These are phyloP conservation scores for Epichloe sibirici DNA, from an alignment of 2,329 filamentous ascomycete genomes.

Conservation along the genomic window DNA sequence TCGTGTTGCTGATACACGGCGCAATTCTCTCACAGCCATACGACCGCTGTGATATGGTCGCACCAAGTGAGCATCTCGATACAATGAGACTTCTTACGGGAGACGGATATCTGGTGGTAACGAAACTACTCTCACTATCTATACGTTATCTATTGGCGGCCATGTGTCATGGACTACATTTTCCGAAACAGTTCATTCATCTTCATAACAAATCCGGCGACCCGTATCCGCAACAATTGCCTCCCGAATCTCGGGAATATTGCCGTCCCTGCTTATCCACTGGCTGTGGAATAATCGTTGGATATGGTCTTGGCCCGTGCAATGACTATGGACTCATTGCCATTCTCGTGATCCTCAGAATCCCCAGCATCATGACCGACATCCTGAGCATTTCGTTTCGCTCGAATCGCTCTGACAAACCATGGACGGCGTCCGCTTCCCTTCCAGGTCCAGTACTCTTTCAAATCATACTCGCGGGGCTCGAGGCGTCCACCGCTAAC, in stretches of 20 bases:
- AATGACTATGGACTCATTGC: not conserved
- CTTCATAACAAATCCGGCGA: not conserved
- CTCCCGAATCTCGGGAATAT: too few species aligned
- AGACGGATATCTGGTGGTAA: not conserved
- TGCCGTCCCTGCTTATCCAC: not conserved
- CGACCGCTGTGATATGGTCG: not conserved
- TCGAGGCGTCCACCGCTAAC: constrained; percentile 30
- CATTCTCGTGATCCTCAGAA: constrained; percentile 1
- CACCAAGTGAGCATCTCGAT: not conserved
- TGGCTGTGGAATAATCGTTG: constrained; percentile 5
- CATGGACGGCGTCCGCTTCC: constrained; percentile 34
- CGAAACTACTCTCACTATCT: not conserved
- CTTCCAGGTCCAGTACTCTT: constrained; percentile 45
- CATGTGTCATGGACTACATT: not conserved
- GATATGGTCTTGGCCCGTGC: constrained; percentile 5
- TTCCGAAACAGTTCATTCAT: not conserved
- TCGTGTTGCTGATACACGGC: not conserved
- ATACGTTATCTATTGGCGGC: not conserved
- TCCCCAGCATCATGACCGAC: not conserved
- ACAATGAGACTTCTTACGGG: not conserved
- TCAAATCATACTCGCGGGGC: constrained; percentile 40
- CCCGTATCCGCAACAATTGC: too few species aligned
- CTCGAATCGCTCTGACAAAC: constrained; percentile 29
- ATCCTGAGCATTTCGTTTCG: not conserved
- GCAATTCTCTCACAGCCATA: not conserved